Evolutionary conservation across 169 alveolate species (phyloP).

Genomic region (Eimeria maxima): DNA sequence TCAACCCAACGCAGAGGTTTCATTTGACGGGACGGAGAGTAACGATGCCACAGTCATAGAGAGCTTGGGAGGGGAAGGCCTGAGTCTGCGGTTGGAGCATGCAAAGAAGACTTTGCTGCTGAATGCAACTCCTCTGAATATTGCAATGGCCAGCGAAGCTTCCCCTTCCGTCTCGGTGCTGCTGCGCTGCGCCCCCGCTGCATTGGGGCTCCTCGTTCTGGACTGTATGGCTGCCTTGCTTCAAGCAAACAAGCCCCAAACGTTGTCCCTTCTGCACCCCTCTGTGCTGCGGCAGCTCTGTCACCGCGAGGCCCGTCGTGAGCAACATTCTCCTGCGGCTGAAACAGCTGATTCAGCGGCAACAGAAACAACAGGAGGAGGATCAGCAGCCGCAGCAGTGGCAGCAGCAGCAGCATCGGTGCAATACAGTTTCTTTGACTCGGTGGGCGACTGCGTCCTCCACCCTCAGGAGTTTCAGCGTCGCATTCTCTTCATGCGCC

Average conservation of each 20-base stretch:
- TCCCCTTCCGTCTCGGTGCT: slow-evolving; percentile 51
- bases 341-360: neutral
- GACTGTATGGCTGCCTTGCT: slow-evolving; percentile 22
- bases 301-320: neutral
- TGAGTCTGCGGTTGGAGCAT: slow-evolving; percentile 56
- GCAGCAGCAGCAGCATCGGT: slow-evolving; percentile 37
- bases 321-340: neutral
- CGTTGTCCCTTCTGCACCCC: slow-evolving; percentile 30
- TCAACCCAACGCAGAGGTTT: slow-evolving; percentile 1
- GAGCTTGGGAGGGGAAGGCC: slow-evolving; percentile 62
- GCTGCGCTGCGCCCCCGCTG: slow-evolving; percentile 65
- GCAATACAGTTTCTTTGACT: neutral
- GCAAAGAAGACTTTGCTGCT: slow-evolving; percentile 44
- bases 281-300: slow-evolving; percentile 52
- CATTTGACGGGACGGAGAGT: neutral
- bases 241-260: slow-evolving; percentile 24
- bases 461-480: slow-evolving; percentile 42
- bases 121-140: neutral
- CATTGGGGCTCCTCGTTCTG: slow-evolving; percentile 34
- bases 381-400: neutral
- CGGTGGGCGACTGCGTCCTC: slow-evolving; percentile 27
- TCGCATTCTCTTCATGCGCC: neutral
- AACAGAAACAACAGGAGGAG: neutral
- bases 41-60: neutral
- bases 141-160: neutral